phyloP scores from a whole-genome alignment of 768 basidiomycete genomes.

The Mycena indigotica region DNA sequence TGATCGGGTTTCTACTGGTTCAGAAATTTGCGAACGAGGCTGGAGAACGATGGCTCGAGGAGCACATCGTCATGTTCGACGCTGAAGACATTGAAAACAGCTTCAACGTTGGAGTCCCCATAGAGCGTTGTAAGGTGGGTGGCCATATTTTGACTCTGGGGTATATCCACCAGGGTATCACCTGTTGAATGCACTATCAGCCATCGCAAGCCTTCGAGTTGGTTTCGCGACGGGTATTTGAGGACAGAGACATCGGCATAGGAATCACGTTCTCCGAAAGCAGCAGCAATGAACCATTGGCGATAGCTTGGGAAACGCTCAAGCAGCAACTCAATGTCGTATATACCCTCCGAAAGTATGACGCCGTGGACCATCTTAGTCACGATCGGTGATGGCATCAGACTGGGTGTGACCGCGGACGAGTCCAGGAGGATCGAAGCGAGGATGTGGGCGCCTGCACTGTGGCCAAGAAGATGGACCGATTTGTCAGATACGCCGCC shows the following conservation, averaged over 20 bases:
- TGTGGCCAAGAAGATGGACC: constrained; percentile 74
- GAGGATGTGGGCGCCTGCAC: constrained; percentile 83
- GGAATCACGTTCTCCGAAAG: constrained; percentile 56
- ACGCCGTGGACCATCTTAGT: constrained; percentile 53
- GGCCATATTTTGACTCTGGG: constrained; percentile 65
- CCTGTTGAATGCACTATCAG: constrained; percentile 73
- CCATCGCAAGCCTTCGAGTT: constrained; percentile 53
- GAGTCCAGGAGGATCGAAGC: constrained; percentile 67
- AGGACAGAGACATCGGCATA: constrained; percentile 54
- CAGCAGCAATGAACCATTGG: constrained; percentile 65
- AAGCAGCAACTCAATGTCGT: constrained; percentile 69
- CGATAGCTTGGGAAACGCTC: constrained; percentile 66
- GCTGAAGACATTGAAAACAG: constrained; percentile 43
- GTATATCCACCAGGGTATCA: constrained; percentile 65
- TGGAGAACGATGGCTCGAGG: constrained; percentile 1
- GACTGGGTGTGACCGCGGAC: constrained; percentile 38
- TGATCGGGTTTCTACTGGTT: background rate
- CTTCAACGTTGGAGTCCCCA: constrained; percentile 26
- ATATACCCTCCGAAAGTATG: constrained; percentile 75
- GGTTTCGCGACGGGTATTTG: constrained; percentile 39
- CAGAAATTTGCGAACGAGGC: background rate
- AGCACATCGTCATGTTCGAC: constrained; percentile 62
- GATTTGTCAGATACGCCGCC: constrained; percentile 33
- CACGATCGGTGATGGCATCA: constrained; percentile 48
- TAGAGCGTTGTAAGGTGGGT: constrained; percentile 49